phyloP scores from a whole-genome alignment of 2,329 filamentous ascomycete genomes.

The Trichoderma sp. region DNA sequence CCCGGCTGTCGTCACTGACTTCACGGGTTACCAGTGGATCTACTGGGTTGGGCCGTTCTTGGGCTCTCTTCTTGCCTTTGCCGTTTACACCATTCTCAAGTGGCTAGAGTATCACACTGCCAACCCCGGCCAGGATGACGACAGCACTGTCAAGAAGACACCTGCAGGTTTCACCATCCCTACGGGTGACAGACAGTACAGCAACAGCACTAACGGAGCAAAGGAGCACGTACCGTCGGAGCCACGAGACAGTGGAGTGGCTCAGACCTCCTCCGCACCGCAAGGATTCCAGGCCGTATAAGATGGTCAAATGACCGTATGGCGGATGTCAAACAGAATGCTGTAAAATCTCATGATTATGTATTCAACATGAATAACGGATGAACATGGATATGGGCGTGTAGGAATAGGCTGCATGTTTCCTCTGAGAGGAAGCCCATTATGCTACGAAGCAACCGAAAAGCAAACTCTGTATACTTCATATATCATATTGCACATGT shows the following conservation, averaged over 20 bases:
- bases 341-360: not conserved
- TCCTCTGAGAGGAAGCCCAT: not conserved
- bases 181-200: not conserved
- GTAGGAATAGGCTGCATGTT: no score
- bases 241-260: conserved; percentile 2
- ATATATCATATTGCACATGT: not conserved
- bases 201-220: not conserved
- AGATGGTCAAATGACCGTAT: not conserved
- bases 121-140: conserved; percentile 49
- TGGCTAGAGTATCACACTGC: conserved; percentile 50
- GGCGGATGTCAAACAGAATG: not conserved
- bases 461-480: not conserved
- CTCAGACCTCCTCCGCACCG: not conserved
- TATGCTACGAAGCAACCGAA: not conserved
- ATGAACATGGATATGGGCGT: not conserved
- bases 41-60: conserved; percentile 55
- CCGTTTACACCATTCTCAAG: conserved; percentile 51
- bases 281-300: not conserved
- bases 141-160: not conserved
- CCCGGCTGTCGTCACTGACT: conserved; percentile 44
- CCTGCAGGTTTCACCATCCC: not conserved
- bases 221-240: not conserved
- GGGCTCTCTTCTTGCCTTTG: conserved; percentile 49
- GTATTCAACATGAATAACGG: not conserved
- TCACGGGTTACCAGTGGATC: conserved; percentile 51